phyloP scores from a whole-genome alignment of 2,329 filamentous ascomycete species.

The Neophaeococcomyces aloes region DNA sequence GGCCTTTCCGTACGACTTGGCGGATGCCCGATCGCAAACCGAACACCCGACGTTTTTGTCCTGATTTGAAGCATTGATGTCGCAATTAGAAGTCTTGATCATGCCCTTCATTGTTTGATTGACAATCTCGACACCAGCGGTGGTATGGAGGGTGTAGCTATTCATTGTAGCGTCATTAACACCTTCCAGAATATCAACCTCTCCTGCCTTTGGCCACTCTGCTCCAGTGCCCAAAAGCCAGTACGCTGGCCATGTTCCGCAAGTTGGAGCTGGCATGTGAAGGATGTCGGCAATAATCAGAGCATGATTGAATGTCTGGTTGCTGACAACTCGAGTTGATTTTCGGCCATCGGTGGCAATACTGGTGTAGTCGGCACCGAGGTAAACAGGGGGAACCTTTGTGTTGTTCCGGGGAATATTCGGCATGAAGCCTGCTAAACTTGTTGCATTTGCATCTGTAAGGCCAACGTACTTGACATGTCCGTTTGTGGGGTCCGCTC shows the following conservation, averaged over 20 bases:
- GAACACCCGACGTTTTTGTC: conserved; percentile 29
- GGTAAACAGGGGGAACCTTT: conserved; percentile 32
- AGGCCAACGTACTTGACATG: conserved; percentile 40
- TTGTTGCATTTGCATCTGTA: conserved; percentile 26
- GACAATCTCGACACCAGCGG: conserved; percentile 32
- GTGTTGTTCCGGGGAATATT: too few relatives aligned
- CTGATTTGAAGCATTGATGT: conserved; percentile 33
- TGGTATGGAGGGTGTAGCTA: conserved; percentile 40
- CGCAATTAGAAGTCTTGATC: conserved; percentile 39
- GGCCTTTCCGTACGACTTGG: conserved; percentile 36
- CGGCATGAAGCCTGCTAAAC: conserved; percentile 23
- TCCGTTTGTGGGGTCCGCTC: conserved; percentile 38
- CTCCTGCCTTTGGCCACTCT: conserved; percentile 33
- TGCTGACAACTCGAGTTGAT: conserved; percentile 36
- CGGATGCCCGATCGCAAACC: conserved; percentile 25
- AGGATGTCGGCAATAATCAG: conserved; percentile 38
- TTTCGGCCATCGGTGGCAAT: conserved; percentile 28
- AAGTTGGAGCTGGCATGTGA: conserved; percentile 38
- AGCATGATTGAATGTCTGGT: conserved; percentile 34
- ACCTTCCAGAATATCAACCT: conserved; percentile 45
- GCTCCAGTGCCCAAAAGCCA: conserved; percentile 31
- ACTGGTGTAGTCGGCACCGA: conserved; percentile 35
- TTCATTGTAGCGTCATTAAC: conserved; percentile 35
- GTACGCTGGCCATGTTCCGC: conserved; percentile 42
- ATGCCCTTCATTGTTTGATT: conserved; percentile 39